These are phyloP conservation scores for Vitis rupestris DNA, from an alignment of 164 flowering plant species.

Conservation along the genomic window DNA sequence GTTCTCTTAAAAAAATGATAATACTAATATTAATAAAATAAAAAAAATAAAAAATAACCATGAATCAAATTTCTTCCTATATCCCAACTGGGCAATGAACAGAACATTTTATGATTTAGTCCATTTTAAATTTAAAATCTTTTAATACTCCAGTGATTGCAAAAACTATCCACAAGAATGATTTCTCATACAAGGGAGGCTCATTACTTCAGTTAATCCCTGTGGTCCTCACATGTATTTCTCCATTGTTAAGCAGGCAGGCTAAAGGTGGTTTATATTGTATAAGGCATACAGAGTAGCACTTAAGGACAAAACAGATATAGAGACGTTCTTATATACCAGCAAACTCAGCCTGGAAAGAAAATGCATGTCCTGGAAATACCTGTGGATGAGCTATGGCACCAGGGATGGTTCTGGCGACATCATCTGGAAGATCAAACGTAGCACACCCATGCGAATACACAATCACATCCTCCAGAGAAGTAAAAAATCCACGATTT, in stretches of 20 bases:
- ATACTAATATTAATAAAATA: no score
- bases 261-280: no score
- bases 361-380: constrained; percentile 8
- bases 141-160: neutral
- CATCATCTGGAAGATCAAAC: constrained; percentile 63
- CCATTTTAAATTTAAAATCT: neutral
- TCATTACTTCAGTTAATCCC: no score
- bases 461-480: constrained; percentile 77
- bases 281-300: no score
- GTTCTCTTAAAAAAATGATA: no score
- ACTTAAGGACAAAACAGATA: no score
- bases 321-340: neutral
- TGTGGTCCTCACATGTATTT: no score
- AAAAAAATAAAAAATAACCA: no score
- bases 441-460: constrained; percentile 88
- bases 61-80: neutral
- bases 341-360: neutral
- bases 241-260: no score
- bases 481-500: constrained; percentile 65
- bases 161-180: neutral
- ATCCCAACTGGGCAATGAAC: neutral
- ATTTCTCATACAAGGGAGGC: neutral
- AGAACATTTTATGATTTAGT: neutral
- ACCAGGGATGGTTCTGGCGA: constrained; percentile 51
- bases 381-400: constrained; percentile 91